phyloP scores from a whole-genome alignment of 192 early-diverging fungal species.

The Linnemannia schmuckeri region DNA sequence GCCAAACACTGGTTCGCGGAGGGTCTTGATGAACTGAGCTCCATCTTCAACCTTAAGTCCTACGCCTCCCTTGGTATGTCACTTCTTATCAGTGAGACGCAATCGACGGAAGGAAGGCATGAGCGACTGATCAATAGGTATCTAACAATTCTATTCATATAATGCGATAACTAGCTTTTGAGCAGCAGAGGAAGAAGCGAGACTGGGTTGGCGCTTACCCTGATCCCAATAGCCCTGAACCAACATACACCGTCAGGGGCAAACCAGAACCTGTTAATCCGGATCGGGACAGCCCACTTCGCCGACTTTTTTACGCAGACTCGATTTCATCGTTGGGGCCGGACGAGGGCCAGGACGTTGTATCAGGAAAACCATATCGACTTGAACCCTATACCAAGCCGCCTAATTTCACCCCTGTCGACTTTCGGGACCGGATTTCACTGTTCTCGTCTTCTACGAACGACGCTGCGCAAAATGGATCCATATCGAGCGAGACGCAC shows the following conservation, averaged over 20 bases:
- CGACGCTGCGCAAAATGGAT: background rate
- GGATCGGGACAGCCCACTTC: constrained; percentile 8
- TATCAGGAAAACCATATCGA: constrained; percentile 27
- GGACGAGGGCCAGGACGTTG: background rate
- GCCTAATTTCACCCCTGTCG: constrained; percentile 20
- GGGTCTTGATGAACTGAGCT: constrained; percentile 22
- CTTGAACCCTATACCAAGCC: constrained; percentile 45
- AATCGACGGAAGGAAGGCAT: background rate
- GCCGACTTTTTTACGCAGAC: background rate
- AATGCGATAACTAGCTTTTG: background rate
- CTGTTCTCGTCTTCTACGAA: background rate
- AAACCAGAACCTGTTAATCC: constrained; percentile 2
- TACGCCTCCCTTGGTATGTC: constrained; percentile 13
- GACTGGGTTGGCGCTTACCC: constrained; percentile 54
- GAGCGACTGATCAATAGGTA: background rate
- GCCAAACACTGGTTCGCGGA: constrained; percentile 30
- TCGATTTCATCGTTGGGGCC: background rate
- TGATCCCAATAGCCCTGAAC: background rate
- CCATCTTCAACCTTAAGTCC: constrained; percentile 22
- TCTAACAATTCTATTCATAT: background rate
- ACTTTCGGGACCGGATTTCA: constrained; percentile 20
- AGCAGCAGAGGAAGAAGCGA: constrained; percentile 18
- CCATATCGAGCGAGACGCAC: background rate
- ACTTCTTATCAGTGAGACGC: background rate
- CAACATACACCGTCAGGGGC: constrained; percentile 12